Conservation (phyloP, 306 rosid species). For the Vigna angularis region DNA sequence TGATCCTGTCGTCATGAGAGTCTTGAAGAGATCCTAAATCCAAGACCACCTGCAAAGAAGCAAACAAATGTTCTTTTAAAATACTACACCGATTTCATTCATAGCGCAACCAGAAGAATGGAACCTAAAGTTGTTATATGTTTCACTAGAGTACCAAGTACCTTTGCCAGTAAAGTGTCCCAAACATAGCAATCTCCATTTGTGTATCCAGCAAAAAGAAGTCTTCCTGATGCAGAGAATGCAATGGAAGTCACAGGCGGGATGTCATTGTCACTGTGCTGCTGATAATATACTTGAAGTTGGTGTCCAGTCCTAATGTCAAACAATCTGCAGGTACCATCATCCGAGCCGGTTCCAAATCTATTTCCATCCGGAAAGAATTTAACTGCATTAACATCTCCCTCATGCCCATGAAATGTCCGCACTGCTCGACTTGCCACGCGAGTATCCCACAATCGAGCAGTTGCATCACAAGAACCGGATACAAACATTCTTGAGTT, state of each 20-base stretch:
- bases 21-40: conserved; percentile 90
- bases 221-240: conserved; percentile 93
- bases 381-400: conserved; percentile 80
- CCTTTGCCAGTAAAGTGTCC: conserved; percentile 95
- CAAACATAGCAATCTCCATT: conserved; percentile 88
- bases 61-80: conserved; percentile 18
- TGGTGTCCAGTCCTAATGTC: conserved; percentile 92
- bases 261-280: conserved; percentile 63
- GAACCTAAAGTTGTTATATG: background rate
- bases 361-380: conserved; percentile 95
- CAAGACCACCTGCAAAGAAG: conserved; percentile 75
- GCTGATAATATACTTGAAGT: conserved; percentile 81
- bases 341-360: conserved; percentile 93
- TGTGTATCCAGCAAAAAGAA: conserved; percentile 86
- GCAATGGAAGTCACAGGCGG: conserved; percentile 83
- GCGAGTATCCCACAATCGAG: conserved; percentile 93
- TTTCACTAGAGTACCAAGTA: conserved; percentile 40
- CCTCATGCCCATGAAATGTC: conserved; percentile 86
- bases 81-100: background rate
- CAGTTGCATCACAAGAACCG: conserved; percentile 92
- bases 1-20: conserved; percentile 79
- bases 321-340: conserved; percentile 89
- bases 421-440: conserved; percentile 95
- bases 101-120: background rate
- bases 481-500: conserved; percentile 80